Evolutionary conservation across 148 eudicot species (phyloP).

Genomic region (Simmondsia chinensis): DNA sequence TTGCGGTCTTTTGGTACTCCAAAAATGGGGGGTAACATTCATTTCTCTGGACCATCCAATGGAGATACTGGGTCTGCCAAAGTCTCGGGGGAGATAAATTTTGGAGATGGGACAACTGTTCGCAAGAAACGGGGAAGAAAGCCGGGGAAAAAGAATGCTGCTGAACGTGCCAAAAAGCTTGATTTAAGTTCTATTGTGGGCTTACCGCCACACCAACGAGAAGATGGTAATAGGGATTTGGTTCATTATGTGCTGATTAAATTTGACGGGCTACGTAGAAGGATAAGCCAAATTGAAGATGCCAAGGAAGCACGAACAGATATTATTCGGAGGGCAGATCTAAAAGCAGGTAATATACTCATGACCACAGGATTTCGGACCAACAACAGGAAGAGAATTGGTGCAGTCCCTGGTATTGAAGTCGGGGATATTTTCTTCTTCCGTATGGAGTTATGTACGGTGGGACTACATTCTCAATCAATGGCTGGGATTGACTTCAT

Average conservation of each 20-base stretch:
- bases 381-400: conserved; percentile 56
- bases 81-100: conserved; percentile 13
- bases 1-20: conserved; percentile 71
- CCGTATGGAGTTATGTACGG: conserved; percentile 84
- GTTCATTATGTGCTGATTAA: conserved; percentile 39
- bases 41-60: conserved; percentile 30
- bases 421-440: conserved; percentile 87
- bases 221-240: conserved; percentile 49
- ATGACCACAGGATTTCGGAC: conserved; percentile 68
- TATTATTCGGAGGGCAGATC: conserved; percentile 49
- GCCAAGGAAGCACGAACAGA: conserved; percentile 42
- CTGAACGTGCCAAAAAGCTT: conserved; percentile 17
- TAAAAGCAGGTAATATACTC: conserved; percentile 41
- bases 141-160: conserved; percentile 11
- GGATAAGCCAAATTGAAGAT: conserved; percentile 60
- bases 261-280: conserved; percentile 59
- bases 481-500: conserved; percentile 96
- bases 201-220: conserved; percentile 27
- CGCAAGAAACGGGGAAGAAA: conserved; percentile 27
- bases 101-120: conserved; percentile 27
- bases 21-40: conserved; percentile 19
- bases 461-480: conserved; percentile 80
- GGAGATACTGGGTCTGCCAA: conserved; percentile 34
- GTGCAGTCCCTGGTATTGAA: conserved; percentile 74
- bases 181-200: conserved; percentile 28